A percentile compares a stretch with the other conserved stretches of the same genome.
Evolutionary conservation across 2,329 filamentous ascomycete species (phyloP).

Genomic region (Microsporum ferrugineum): DNA sequence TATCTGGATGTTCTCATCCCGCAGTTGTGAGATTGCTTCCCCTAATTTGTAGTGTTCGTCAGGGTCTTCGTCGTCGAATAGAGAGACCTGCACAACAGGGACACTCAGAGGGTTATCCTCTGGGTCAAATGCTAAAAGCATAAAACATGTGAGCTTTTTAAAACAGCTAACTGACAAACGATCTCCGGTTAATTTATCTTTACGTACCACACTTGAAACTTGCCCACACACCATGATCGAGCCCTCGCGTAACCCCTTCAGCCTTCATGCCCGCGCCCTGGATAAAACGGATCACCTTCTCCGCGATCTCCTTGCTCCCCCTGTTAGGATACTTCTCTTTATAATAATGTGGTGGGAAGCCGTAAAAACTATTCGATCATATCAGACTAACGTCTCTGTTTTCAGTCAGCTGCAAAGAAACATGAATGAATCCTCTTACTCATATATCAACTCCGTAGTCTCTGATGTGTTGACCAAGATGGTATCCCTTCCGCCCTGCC

Average conservation of each 20-base stretch:
- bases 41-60: slow-evolving; percentile 57
- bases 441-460: slow-evolving; percentile 57
- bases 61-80: slow-evolving; percentile 54
- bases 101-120: slow-evolving; percentile 51
- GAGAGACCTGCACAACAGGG: slow-evolving; percentile 61
- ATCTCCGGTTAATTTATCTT: neutral
- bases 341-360: slow-evolving; percentile 60
- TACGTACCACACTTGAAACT: slow-evolving; percentile 47
- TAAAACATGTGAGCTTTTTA: no score
- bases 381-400: neutral
- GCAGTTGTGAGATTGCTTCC: slow-evolving; percentile 51
- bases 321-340: slow-evolving; percentile 53
- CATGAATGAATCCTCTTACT: slow-evolving; percentile 33
- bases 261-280: slow-evolving; percentile 48
- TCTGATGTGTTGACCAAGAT: slow-evolving; percentile 57
- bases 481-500: slow-evolving; percentile 48
- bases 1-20: slow-evolving; percentile 56
- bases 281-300: slow-evolving; percentile 46
- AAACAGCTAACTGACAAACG: no score
- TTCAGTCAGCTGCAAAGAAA: neutral
- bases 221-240: slow-evolving; percentile 67
- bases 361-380: slow-evolving; percentile 47
- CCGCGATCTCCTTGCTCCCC: slow-evolving; percentile 50
- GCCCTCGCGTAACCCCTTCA: slow-evolving; percentile 49
- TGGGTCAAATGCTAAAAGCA: slow-evolving; percentile 46